Base-by-base conservation (phyloP, 306 rosid species). In the Gastrolobium bilobum region DNA sequence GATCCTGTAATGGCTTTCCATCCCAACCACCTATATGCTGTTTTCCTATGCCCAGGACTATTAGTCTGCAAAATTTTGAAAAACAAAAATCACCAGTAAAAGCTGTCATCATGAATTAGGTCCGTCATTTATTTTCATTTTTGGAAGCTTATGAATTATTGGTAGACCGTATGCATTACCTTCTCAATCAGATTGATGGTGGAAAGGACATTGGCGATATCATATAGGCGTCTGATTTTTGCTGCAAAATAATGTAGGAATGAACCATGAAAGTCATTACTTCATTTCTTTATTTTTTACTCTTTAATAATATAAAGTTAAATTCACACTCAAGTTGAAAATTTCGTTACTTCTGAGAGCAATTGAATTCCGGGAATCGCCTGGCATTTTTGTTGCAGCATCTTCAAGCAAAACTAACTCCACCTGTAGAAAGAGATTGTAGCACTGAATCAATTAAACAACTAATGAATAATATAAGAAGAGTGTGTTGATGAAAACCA, bases 21-120 rank as follows among this genome's bases (percentile, higher is more conserved):
- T 66, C 87, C 86, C 88, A 87, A 54, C 93, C 93, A 87, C 72
- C 88, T 79, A 67, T 83, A 89, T 7, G 90, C 91, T 51, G 93
- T 86, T 75, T 89, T 89, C 83, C 91, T 85, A 10, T 83, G 65
- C 67, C 70, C 86, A 1, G 87, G 51, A 8, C 79, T 79, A 50
- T 85, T 79, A 30, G 84, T 86, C 92, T 88, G 88, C 77, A 54
- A 7, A 60, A 37, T 63, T 63, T 38, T 20, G 26, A 20, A 20
- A 20, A 20, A 47, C 44, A 58, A 20, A 40, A 38, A 7, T 3
- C 20, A 48, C 44, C 34, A 71, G 7, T 29, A 38, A 62, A 47
- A 39, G 69, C 14, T 38, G 48, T 20, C 50, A 48, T 14, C 29
- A 48, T 20, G 15, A 48, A 6, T 46, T 68, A 13, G 58, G 60